Conservation (phyloP, 768 basidiomycete species). For the Boletus subparvulus region DNA sequence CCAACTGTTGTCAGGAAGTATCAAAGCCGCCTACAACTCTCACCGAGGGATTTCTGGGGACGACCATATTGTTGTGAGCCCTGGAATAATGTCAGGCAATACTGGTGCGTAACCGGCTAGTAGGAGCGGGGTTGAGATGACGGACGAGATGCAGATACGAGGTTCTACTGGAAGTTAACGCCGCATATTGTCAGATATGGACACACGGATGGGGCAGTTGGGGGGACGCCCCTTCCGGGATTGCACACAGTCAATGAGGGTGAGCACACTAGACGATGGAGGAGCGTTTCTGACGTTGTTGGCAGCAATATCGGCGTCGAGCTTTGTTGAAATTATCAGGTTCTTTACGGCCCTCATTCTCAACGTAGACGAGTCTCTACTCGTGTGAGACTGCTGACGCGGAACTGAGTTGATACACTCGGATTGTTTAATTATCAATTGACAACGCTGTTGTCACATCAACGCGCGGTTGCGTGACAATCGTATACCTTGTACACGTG, state of each 20-base stretch:
- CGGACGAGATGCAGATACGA: constrained; percentile 35
- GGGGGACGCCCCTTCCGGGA: constrained; percentile 34
- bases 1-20: constrained; percentile 58
- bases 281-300: neutral
- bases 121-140: neutral
- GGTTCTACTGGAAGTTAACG: constrained; percentile 45
- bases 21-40: constrained; percentile 58
- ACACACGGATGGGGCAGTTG: constrained; percentile 33
- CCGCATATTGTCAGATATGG: constrained; percentile 71
- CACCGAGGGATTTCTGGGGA: constrained; percentile 42
- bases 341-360: constrained; percentile 67
- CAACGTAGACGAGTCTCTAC: constrained; percentile 58
- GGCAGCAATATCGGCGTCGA: constrained; percentile 44
- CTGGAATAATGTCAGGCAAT: constrained; percentile 60
- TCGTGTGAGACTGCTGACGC: neutral
- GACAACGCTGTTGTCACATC: neutral
- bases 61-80: constrained; percentile 40
- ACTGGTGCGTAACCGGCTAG: constrained; percentile 32
- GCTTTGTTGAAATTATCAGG: constrained; percentile 61
- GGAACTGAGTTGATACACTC: neutral
- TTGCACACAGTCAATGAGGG: constrained; percentile 78
- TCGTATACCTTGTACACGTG: neutral
- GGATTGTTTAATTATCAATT: neutral
- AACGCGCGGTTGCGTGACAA: neutral
- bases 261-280: constrained; percentile 29